Conservation (phyloP, 257 asterid species). For the Nicotiana undulata region DNA sequence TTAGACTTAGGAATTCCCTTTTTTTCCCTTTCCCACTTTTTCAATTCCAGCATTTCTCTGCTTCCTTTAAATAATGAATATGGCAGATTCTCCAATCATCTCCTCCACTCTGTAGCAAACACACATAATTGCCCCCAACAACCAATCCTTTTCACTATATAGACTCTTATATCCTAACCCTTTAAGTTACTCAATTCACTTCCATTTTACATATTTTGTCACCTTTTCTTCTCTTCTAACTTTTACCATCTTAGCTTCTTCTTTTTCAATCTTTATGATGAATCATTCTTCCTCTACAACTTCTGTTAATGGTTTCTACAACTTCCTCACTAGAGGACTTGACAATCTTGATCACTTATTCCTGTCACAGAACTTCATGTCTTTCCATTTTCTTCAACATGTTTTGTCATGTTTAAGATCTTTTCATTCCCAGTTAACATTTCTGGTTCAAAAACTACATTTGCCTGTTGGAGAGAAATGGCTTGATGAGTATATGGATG, state of each 20-base stretch:
- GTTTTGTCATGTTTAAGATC: conserved; percentile 55
- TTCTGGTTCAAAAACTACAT: conserved; percentile 42
- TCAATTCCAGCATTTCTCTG: conserved; percentile 13
- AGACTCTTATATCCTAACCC: conserved; percentile 23
- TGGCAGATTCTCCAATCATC: conserved; percentile 76
- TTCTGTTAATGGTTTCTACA: conserved; percentile 54
- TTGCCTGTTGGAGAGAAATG: conserved; percentile 69
- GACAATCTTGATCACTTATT: conserved; percentile 51
- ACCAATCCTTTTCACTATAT: conserved; percentile 37
- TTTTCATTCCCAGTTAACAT: conserved; percentile 48
- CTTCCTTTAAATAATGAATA: conserved; percentile 30
- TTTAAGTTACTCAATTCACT: conserved; percentile 4
- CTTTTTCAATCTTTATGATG: conserved; percentile 34
- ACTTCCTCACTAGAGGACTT: conserved; percentile 43
- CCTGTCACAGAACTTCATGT: conserved; percentile 49
- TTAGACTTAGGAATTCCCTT: conserved; percentile 5
- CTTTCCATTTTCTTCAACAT: conserved; percentile 46
- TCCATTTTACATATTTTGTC: not conserved
- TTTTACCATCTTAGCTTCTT: conserved; percentile 3
- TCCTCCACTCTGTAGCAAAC: conserved; percentile 55
- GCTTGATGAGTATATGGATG: conserved; percentile 81
- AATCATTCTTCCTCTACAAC: conserved; percentile 47
- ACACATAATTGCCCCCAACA: conserved; percentile 72
- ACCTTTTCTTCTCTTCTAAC: conserved; percentile 3
- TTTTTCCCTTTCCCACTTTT: conserved; percentile 6